Base-by-base conservation (phyloP, 805 yeast species). In the Schwanniomyces yamadae region DNA sequence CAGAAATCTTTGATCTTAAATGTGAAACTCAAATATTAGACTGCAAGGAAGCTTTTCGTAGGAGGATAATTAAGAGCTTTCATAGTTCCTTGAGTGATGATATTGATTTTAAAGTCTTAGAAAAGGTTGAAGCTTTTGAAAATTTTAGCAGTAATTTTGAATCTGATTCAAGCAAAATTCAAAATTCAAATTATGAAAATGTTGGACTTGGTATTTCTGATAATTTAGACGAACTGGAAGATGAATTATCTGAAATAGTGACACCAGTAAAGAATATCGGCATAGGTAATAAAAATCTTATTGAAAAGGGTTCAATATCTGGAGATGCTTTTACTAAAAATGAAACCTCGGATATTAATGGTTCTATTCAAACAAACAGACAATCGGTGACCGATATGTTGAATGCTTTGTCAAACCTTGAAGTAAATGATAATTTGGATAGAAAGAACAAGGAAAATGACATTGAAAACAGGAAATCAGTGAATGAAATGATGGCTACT, bases 401-500 rank as follows among this genome's bases (percentile, higher is more conserved):
- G 66, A 45, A 40, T 23, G 41, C 56, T 4, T 49, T 63, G 13
- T 39, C 48, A 1, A 39, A 39, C 12, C 34, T 60, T 15, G 61
- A 52, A 16, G 36, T 21, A 20, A 41, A 42, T 21, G 44, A 37
- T 5, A 22, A 25, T 5, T 31, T 16, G 33, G 39, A 32, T 11
- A 32, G 39, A 20, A 41, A 41, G 9, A 42, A 45, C 13, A 25
- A 6, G 17, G 5, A 14, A n/a, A 8, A 10, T 14, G 5, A 12
- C 11, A 13, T 12, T 25, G 41, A 37, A 22, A 59, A 56, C 19
- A 42, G 67, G 15, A 50, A 50, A 25, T 60, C 67, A 1, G 52
- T 61, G 3, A 43, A 46, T 21, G 63, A 61, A 32, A 60, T 63
- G 61, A 60, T 63, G 66, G 36, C 47, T 4, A 46, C 56, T 0